A percentile compares a stretch with the other conserved stretches of the same genome.
phyloP scores from a whole-genome alignment of 1,284 basidiomycete species.

The Phenoliferia sp. region DNA sequence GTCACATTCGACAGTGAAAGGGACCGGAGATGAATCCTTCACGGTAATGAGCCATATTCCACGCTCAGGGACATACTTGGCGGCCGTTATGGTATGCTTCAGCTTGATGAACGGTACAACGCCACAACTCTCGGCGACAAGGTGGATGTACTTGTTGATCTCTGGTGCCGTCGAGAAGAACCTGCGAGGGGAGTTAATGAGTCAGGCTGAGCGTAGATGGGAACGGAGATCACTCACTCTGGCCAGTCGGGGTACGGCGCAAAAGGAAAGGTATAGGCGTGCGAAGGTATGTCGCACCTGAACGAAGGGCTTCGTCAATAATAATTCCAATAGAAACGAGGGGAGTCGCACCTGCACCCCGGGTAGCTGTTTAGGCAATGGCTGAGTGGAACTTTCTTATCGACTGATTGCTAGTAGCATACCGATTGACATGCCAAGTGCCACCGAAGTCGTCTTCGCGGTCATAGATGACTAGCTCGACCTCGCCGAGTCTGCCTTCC shows the following conservation, averaged over 20 bases:
- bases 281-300: not conserved
- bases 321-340: no score
- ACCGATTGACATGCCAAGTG: not conserved
- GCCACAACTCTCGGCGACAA: not conserved
- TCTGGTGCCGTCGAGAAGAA: not conserved
- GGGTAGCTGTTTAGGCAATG: no score
- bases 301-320: no score
- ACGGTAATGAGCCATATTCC: not conserved
- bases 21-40: not conserved
- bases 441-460: not conserved
- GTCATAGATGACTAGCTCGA: not conserved
- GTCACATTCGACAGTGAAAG: not conserved
- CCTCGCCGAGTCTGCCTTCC: not conserved
- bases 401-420: no score
- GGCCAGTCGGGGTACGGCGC: not conserved
- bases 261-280: not conserved
- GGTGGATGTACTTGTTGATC: not conserved
- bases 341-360: not conserved
- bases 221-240: not conserved
- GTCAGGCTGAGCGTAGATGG: not conserved
- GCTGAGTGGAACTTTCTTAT: no score
- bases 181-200: not conserved
- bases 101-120: not conserved
- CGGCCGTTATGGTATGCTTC: not conserved
- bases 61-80: not conserved